Evolutionary conservation across 2,329 filamentous ascomycete genomes (phyloP).

Genomic region (Chrysoporthe deuterocubensis): DNA sequence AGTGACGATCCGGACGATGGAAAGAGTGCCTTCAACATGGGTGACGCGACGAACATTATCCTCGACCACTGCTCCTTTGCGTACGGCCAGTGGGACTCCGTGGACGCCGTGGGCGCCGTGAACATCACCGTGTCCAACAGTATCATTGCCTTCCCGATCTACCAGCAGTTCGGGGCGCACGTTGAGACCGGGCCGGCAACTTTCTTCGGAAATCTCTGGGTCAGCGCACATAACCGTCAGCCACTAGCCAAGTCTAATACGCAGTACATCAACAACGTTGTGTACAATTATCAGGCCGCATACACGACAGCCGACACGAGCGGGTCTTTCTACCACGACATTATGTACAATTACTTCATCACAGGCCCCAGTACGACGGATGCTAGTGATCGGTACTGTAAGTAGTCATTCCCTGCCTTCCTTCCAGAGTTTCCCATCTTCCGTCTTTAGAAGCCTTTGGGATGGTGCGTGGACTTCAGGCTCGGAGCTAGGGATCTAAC

Average conservation of each 20-base stretch:
- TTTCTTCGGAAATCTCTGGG: constrained; percentile 50
- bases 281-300: constrained; percentile 50
- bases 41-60: constrained; percentile 48
- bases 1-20: constrained; percentile 42
- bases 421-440: no score
- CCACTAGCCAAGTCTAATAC: constrained; percentile 51
- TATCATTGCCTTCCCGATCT: constrained; percentile 48
- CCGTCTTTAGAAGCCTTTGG: background rate
- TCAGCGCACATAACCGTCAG: constrained; percentile 51
- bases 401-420: background rate
- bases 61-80: constrained; percentile 49
- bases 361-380: constrained; percentile 45
- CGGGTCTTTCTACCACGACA: constrained; percentile 37
- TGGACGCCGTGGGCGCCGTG: constrained; percentile 41
- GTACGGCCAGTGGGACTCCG: constrained; percentile 49
- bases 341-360: constrained; percentile 52
- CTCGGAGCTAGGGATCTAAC: background rate
- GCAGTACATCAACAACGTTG: constrained; percentile 48
- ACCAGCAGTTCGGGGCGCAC: constrained; percentile 49
- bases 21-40: constrained; percentile 49
- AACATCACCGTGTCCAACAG: constrained; percentile 51
- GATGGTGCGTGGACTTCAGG: no score
- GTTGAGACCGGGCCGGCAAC: constrained; percentile 46
- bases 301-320: constrained; percentile 36
- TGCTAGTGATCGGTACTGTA: constrained; percentile 43